phyloP scores from a whole-genome alignment of 176 grass and related monocot species.

The Raddia distichophylla region DNA sequence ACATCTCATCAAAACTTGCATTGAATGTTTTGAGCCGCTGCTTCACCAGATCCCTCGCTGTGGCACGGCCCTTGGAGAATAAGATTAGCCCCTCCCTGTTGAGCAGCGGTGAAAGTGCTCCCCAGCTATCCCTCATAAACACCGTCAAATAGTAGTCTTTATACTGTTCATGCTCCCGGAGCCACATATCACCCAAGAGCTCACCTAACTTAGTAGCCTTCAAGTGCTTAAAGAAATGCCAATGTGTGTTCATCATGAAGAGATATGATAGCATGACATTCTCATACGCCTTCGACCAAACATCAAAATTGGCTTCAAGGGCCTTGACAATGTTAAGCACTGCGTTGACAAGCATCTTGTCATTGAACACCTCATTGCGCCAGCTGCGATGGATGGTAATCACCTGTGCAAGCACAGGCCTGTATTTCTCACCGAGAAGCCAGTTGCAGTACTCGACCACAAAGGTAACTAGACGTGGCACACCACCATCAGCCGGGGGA shows the following conservation, averaged over 20 bases:
- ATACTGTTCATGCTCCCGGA: constrained; percentile 77
- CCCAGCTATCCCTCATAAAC: constrained; percentile 90
- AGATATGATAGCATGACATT: constrained; percentile 50
- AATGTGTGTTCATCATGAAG: constrained; percentile 88
- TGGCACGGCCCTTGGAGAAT: constrained; percentile 89
- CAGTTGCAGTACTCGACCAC: constrained; percentile 73
- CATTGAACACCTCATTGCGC: constrained; percentile 70
- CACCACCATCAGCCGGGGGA: constrained; percentile 59
- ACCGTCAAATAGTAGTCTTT: constrained; percentile 68
- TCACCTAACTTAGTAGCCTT: constrained; percentile 74
- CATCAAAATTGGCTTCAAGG: constrained; percentile 79
- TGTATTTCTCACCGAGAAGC: constrained; percentile 64
- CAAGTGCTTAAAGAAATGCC: constrained; percentile 80
- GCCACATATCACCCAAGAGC: constrained; percentile 68
- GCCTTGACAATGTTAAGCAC: constrained; percentile 73
- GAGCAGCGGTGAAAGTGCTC: constrained; percentile 60
- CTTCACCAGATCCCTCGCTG: constrained; percentile 83
- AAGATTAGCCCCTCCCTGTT: constrained; percentile 85
- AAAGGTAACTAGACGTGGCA: constrained; percentile 70
- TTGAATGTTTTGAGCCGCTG: constrained; percentile 89
- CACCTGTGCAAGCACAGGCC: constrained; percentile 62
- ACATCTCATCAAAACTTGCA: constrained; percentile 81
- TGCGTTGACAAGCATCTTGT: constrained; percentile 50
- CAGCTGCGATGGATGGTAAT: constrained; percentile 77
- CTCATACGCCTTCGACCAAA: constrained; percentile 69